A percentile compares a stretch with the other conserved stretches of the same genome.
These are phyloP conservation scores for Phytophthora ramorum DNA, from an alignment of 352 stramenopile species.

Conservation along the genomic window DNA sequence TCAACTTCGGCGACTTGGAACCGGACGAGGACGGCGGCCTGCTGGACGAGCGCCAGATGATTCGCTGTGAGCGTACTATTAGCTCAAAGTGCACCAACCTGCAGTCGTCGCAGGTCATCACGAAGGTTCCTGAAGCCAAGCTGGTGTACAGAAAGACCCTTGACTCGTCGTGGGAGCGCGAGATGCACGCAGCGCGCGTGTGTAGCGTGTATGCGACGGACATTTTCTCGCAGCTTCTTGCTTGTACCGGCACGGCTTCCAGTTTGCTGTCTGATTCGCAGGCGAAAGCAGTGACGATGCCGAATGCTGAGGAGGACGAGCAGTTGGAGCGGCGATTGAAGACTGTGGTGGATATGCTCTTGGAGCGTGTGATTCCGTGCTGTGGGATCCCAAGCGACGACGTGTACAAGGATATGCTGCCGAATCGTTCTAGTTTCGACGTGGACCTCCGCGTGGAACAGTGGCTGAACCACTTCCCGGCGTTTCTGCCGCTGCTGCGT, in stretches of 20 bases:
- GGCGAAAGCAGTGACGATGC: slow-evolving; percentile 4
- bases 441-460: slow-evolving; percentile 84
- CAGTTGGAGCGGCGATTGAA: slow-evolving; percentile 60
- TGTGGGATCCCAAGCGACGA: slow-evolving; percentile 82
- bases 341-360: slow-evolving; percentile 67
- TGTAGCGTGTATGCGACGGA: slow-evolving; percentile 69
- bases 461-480: slow-evolving; percentile 85
- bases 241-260: slow-evolving; percentile 22
- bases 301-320: slow-evolving; percentile 35
- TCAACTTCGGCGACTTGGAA: slow-evolving; percentile 37
- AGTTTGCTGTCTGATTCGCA: slow-evolving; percentile 15
- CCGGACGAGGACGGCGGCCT: slow-evolving; percentile 9
- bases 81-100: slow-evolving; percentile 86
- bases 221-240: slow-evolving; percentile 57
- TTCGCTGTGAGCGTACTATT: slow-evolving; percentile 79
- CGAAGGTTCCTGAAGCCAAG: slow-evolving; percentile 52
- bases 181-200: slow-evolving; percentile 66
- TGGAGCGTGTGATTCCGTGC: slow-evolving; percentile 79
- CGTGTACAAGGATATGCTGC: slow-evolving; percentile 83
- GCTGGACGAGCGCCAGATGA: slow-evolving; percentile 48
- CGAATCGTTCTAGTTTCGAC: slow-evolving; percentile 85
- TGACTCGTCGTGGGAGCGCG: slow-evolving; percentile 70
- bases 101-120: slow-evolving; percentile 81
- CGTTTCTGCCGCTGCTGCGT: slow-evolving; percentile 69
- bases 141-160: slow-evolving; percentile 79